phyloP scores from a whole-genome alignment of 2,329 filamentous ascomycete genomes.

The Paracoccidioides lutzii region DNA sequence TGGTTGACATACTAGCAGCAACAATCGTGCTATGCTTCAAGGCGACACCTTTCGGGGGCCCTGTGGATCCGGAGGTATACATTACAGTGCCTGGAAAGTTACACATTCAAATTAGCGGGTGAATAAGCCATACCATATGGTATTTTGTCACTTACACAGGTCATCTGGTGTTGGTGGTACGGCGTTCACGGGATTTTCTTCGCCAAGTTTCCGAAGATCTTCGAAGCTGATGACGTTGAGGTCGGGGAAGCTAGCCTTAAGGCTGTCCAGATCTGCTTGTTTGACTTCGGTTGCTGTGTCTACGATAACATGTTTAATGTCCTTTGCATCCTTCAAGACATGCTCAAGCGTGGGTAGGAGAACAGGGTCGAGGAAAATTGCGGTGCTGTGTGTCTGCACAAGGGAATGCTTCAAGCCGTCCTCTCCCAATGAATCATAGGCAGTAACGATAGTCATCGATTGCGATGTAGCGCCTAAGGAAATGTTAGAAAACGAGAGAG shows the following conservation, averaged over 20 bases:
- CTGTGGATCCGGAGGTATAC: constrained; percentile 75
- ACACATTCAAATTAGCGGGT: neutral
- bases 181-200: constrained; percentile 55
- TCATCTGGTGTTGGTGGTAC: constrained; percentile 59
- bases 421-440: constrained; percentile 25
- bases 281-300: constrained; percentile 39
- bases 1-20: constrained; percentile 51
- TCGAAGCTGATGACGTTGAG: constrained; percentile 40
- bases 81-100: constrained; percentile 48
- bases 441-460: constrained; percentile 72
- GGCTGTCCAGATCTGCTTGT: constrained; percentile 37
- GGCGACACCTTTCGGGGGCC: constrained; percentile 71
- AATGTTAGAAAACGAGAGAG: neutral
- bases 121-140: neutral
- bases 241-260: constrained; percentile 38
- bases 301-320: constrained; percentile 42
- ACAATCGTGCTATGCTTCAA: constrained; percentile 68
- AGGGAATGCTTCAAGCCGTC: constrained; percentile 24
- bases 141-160: constrained; percentile 23
- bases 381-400: constrained; percentile 19
- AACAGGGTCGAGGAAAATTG: constrained; percentile 24
- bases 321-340: constrained; percentile 40
- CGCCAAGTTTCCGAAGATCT: constrained; percentile 37
- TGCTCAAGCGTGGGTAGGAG: constrained; percentile 38
- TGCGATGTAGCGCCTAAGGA: constrained; percentile 55